A percentile compares a stretch with the other conserved stretches of the same genome.
These are phyloP conservation scores for Cornus florida DNA, from an alignment of 148 eudicot species.

Conservation along the genomic window DNA sequence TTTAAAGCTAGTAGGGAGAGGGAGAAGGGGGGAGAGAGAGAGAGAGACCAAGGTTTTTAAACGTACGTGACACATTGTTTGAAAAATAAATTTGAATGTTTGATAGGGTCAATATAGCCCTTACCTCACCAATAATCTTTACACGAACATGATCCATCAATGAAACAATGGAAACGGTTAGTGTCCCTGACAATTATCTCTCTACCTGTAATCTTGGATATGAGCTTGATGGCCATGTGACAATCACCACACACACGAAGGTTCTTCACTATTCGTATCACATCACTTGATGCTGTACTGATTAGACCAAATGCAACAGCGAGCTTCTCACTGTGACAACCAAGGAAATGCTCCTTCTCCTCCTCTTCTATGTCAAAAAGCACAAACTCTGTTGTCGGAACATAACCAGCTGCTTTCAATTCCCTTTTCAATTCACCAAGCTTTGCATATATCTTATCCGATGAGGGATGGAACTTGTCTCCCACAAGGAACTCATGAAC, in stretches of 20 bases:
- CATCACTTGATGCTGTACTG: constrained; percentile 33
- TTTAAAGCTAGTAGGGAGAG: too few relatives aligned
- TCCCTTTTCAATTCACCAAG: constrained; percentile 39
- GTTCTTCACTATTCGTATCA: constrained; percentile 55
- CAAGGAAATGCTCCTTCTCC: constrained; percentile 52
- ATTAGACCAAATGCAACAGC: constrained; percentile 65
- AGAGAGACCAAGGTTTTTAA: too few relatives aligned
- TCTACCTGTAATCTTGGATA: constrained; percentile 53
- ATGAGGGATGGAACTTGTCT: constrained; percentile 49
- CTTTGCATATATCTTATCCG: constrained; percentile 43
- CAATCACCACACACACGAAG: constrained; percentile 67
- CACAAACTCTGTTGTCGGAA: constrained; percentile 53
- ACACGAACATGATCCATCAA: constrained; percentile 56
- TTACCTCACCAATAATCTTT: constrained; percentile 54
- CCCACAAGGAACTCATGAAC: constrained; percentile 66
- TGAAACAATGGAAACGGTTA: constrained; percentile 52
- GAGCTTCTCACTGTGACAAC: constrained; percentile 65
- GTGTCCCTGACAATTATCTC: constrained; percentile 53
- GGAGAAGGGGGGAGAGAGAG: too few relatives aligned
- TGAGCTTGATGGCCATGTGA: constrained; percentile 49
- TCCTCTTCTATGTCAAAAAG: constrained; percentile 63
- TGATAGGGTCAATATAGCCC: neutral
- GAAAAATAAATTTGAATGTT: too few relatives aligned
- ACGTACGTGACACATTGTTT: too few relatives aligned
- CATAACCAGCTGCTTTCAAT: constrained; percentile 45